Percentiles rank a stretch among this genome's conserved stretches.
phyloP scores from a whole-genome alignment of 768 basidiomycete species.

The Galerina marginata region DNA sequence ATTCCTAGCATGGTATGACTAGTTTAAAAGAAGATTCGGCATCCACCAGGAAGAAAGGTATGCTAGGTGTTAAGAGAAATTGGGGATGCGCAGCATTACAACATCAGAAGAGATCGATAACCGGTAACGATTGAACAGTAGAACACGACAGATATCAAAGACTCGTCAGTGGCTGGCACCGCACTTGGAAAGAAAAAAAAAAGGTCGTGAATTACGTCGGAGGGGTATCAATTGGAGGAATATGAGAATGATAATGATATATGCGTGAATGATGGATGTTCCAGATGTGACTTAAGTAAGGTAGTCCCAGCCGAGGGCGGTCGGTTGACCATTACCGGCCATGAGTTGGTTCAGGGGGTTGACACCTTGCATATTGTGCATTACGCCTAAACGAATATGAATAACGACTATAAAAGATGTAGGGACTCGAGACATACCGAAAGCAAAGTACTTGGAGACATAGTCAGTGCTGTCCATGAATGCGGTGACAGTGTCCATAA shows the following conservation, averaged over 20 bases:
- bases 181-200: conserved; percentile 6
- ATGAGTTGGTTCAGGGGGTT: conserved; percentile 61
- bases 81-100: conserved; percentile 27
- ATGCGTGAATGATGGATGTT: conserved; percentile 13
- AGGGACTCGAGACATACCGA: conserved; percentile 52
- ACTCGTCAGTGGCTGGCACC: conserved; percentile 26
- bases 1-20: conserved; percentile 12
- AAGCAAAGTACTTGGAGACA: conserved; percentile 54
- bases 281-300: conserved; percentile 36
- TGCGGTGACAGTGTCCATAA: conserved; percentile 48
- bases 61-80: conserved; percentile 7
- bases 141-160: conserved; percentile 17
- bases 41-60: conserved; percentile 7
- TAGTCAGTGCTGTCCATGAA: conserved; percentile 52
- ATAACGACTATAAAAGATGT: background rate
- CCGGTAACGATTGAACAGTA: conserved; percentile 28
- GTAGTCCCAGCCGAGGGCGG: conserved; percentile 55
- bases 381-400: conserved; percentile 46
- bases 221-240: conserved; percentile 26
- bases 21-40: conserved; percentile 3
- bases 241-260: conserved; percentile 2
- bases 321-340: conserved; percentile 49
- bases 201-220: conserved; percentile 23
- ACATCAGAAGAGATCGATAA: conserved; percentile 23
- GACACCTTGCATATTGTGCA: conserved; percentile 62